Percentiles rank a stretch among this genome's conserved stretches.
These are phyloP conservation scores for Solanum ossicruentum DNA, from an alignment of 257 asterid genomes.

Conservation along the genomic window DNA sequence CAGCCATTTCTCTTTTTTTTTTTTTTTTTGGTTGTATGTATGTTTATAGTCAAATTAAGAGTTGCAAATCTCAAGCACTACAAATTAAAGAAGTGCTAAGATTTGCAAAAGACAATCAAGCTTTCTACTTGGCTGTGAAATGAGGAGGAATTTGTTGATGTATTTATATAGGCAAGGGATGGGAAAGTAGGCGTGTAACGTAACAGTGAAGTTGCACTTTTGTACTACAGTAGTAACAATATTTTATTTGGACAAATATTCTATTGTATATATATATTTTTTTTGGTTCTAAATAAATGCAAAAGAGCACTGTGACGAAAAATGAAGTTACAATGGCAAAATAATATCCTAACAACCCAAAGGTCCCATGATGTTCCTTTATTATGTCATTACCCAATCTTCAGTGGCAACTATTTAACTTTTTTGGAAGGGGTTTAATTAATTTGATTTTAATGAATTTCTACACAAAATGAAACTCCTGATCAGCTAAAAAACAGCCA, in stretches of 20 bases:
- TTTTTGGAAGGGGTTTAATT: neutral
- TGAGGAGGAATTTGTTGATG: neutral
- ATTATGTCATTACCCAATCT: conserved; percentile 10
- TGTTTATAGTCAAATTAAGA: neutral
- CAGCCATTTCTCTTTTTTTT: neutral
- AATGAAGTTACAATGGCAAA: neutral
- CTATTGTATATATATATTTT: too few species aligned
- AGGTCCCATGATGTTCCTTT: neutral
- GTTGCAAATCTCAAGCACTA: neutral
- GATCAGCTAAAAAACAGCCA: neutral
- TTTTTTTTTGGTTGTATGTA: neutral
- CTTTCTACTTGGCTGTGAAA: neutral
- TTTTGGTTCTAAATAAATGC: neutral
- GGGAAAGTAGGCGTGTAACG: neutral
- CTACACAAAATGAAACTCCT: neutral
- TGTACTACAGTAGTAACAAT: neutral
- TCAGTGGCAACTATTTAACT: neutral
- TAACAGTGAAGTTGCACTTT: neutral
- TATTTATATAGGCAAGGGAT: neutral
- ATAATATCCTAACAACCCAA: neutral
- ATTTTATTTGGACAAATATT: neutral
- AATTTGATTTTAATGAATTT: neutral
- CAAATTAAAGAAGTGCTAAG: neutral
- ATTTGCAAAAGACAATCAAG: neutral
- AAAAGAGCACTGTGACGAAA: neutral